A percentile compares a stretch with the other conserved stretches of the same genome.
Conservation (phyloP, 2,329 filamentous ascomycete genomes). For the Cercospora sp. region DNA sequence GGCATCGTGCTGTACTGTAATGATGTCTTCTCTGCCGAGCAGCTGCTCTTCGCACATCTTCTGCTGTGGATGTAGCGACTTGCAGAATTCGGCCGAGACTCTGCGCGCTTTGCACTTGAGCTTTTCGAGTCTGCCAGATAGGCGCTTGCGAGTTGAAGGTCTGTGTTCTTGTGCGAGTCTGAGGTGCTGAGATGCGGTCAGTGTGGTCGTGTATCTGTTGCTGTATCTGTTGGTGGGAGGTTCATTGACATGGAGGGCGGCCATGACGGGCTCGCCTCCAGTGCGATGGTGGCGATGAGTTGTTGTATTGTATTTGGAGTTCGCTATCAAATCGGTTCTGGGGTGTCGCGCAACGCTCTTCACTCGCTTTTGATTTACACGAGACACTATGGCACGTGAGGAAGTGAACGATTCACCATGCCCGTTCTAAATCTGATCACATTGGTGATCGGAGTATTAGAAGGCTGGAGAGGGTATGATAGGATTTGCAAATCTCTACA, state of each 20-base stretch:
- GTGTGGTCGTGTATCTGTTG: slow-evolving; percentile 3
- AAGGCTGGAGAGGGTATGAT: not conserved
- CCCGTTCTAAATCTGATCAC: not conserved
- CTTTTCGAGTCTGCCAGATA: not conserved
- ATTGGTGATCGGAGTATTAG: not conserved
- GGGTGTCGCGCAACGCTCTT: not conserved
- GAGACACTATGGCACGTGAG: not conserved
- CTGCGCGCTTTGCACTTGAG: not conserved
- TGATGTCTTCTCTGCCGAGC: not conserved
- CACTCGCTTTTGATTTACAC: not conserved
- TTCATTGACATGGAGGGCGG: not conserved
- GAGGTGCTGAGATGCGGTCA: not conserved
- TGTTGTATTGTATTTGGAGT: not conserved
- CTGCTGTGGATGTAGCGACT: not conserved
- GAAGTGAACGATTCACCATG: not conserved
- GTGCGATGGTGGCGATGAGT: not conserved
- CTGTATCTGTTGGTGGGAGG: not conserved
- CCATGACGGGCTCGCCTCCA: not conserved
- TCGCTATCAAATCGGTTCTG: not conserved
- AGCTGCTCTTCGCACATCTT: not conserved
- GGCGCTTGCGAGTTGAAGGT: not conserved
- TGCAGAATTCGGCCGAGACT: not conserved
- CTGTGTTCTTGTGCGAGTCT: not conserved
- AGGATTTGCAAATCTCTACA: not conserved
- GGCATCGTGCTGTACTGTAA: not conserved